Percentiles rank a stretch among this genome's conserved stretches.
phyloP scores from a whole-genome alignment of 2,329 filamentous ascomycete species.

The Fusarium nygamai region DNA sequence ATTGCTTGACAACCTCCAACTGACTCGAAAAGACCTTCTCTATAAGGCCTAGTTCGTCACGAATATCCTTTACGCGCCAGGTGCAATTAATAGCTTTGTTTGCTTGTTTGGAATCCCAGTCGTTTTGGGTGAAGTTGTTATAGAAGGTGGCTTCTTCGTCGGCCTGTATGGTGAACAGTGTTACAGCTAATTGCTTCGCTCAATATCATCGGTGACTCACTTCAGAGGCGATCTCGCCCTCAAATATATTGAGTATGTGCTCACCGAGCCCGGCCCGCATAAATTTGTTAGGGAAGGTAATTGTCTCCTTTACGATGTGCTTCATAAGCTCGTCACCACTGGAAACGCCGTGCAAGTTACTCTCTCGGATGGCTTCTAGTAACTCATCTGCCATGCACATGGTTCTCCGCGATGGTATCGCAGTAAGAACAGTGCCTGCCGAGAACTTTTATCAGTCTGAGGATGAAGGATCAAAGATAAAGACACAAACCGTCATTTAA shows the following conservation, averaged over 20 bases:
- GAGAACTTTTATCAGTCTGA: neutral
- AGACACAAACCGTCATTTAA: neutral
- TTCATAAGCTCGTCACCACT: fast-evolving
- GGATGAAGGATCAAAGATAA: neutral
- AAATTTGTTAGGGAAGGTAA: fast-evolving
- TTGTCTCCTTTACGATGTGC: fast-evolving
- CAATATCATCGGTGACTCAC: fast-evolving
- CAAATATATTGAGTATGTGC: neutral
- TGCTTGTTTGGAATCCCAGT: neutral
- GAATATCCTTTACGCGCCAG: neutral
- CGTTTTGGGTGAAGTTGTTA: fast-evolving
- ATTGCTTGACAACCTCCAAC: fast-evolving
- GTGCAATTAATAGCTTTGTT: neutral
- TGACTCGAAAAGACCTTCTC: fast-evolving
- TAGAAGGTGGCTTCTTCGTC: neutral
- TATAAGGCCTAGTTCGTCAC: fast-evolving
- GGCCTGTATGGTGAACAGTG: neutral
- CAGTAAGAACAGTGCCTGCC: neutral
- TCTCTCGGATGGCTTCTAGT: neutral
- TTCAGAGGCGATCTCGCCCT: fast-evolving
- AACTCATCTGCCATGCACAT: neutral
- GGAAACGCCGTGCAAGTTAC: neutral
- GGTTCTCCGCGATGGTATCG: fast-evolving
- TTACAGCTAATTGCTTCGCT: neutral
- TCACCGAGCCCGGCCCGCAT: fast-evolving